phyloP scores from a whole-genome alignment of 208 protist genomes.

The Phytomonas sp. region DNA sequence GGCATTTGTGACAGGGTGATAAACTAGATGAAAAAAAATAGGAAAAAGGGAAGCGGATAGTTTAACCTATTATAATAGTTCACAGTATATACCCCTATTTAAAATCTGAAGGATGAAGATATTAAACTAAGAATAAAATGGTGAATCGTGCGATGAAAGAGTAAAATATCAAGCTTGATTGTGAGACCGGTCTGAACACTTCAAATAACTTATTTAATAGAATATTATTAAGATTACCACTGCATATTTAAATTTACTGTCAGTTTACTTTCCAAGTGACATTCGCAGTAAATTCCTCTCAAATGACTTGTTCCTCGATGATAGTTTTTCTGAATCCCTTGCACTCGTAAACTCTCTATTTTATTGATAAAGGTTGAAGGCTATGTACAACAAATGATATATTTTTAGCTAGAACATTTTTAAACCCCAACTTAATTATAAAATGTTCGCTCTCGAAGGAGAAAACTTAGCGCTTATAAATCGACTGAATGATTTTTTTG shows the following conservation, averaged over 20 bases:
- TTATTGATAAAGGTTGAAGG: neutral
- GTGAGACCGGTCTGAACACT: neutral
- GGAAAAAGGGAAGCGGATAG: neutral
- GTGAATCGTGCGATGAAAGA: neutral
- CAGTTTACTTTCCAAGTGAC: neutral
- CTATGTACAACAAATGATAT: neutral
- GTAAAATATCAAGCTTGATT: neutral
- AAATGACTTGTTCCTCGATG: neutral
- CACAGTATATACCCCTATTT: slow-evolving; percentile 1
- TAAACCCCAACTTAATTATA: neutral
- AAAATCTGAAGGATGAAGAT: neutral
- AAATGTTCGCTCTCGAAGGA: neutral
- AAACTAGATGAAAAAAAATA: neutral
- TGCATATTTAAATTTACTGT: neutral
- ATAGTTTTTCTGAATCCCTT: neutral
- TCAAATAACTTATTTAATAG: neutral
- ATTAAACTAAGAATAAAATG: neutral
- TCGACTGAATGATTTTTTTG: slow-evolving; percentile 62
- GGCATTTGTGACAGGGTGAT: neutral
- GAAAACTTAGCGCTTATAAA: slow-evolving; percentile 20
- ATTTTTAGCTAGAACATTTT: neutral
- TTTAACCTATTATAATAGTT: slow-evolving; percentile 1
- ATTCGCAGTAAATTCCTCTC: neutral
- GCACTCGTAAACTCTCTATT: neutral
- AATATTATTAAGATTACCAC: neutral